phyloP scores from a whole-genome alignment of 306 rosid genomes.

The Ziziphus jujuba region DNA sequence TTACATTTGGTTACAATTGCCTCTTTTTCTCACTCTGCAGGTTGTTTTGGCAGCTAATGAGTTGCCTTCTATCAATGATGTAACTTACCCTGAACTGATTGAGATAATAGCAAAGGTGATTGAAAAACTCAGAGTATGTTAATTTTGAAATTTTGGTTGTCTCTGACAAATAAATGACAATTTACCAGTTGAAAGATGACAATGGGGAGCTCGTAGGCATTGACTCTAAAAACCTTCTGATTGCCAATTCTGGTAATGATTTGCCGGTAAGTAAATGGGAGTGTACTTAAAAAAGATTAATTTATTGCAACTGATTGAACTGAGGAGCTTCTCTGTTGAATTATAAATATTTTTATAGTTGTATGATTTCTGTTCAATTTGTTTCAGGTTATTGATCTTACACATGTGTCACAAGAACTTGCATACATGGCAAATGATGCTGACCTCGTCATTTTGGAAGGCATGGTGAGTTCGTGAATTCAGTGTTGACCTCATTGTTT shows the following conservation, averaged over 20 bases:
- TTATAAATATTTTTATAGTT: not conserved
- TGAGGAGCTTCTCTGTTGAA: not conserved
- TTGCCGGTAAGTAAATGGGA: conserved; percentile 78
- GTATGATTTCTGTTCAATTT: conserved; percentile 18
- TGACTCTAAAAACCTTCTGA: conserved; percentile 67
- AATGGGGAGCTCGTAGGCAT: conserved; percentile 65
- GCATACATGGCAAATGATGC: conserved; percentile 87
- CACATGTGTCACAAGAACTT: conserved; percentile 80
- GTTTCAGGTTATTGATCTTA: conserved; percentile 82
- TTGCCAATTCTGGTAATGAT: conserved; percentile 92
- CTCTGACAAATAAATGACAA: conserved; percentile 24
- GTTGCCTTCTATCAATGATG: conserved; percentile 90
- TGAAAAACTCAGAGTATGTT: not conserved
- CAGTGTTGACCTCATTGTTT: not conserved
- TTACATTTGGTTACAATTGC: conserved; percentile 20
- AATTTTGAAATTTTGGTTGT: conserved; percentile 27
- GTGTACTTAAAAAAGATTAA: not conserved
- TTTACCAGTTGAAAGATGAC: conserved; percentile 79
- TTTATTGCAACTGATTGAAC: conserved; percentile 6
- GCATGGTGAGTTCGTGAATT: conserved; percentile 74
- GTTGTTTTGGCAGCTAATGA: conserved; percentile 97
- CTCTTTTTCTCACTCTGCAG: conserved; percentile 41
- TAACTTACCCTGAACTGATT: conserved; percentile 75
- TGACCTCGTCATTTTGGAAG: conserved; percentile 87
- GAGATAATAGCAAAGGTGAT: conserved; percentile 77